Base-by-base conservation (phyloP, 257 asterid genomes). In the Galeopsis tetrahit region DNA sequence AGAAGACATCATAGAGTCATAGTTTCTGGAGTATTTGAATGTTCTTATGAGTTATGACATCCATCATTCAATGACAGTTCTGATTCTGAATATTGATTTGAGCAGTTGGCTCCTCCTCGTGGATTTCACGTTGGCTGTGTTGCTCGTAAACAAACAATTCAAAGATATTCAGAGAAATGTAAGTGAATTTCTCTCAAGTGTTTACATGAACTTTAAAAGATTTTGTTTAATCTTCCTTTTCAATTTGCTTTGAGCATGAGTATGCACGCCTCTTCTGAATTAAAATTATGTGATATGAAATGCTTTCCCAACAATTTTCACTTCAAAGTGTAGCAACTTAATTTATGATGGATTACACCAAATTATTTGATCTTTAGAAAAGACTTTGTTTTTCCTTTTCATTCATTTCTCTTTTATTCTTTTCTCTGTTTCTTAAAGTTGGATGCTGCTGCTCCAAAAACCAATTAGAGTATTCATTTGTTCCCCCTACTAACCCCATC, bases 91-190 rank as follows among this genome's bases (percentile, higher is more conserved):
- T 69, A 68, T 81, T 80, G 69, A 72, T 80, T 72, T 71, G 65
- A 73, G 81, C 87, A 85, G 89, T 79, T 73, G 77, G 75, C 77
- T 78, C 76, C 85, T 69, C 60, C 62, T 76, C 40, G 63, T 68
- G 87, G 88, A 69, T 42, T 78, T 46, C 78, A 14, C 80, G n/a
- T 64, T 66, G 74, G 87, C 15, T 71, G 77, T 73, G 73, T 67
- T 53, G 57, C 86, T 43, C 72, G 36, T 58, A 79, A 75, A 78
- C 86, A 72, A 80, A 71, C 79, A 51, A 38, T 58, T 69, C 75
- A 79, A 82, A 83, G 89, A 74, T 75, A 51, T 75, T 66, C 85
- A 48, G 73, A 43, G 53, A 78, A 31, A 63, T 72, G 97, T 93
- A 88, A 90, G 98, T 83, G 39, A 39, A 65, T 62, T 51, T 63